These are phyloP conservation scores for Xylaria longipes DNA, from an alignment of 495 filamentous ascomycete genomes.

Conservation along the genomic window DNA sequence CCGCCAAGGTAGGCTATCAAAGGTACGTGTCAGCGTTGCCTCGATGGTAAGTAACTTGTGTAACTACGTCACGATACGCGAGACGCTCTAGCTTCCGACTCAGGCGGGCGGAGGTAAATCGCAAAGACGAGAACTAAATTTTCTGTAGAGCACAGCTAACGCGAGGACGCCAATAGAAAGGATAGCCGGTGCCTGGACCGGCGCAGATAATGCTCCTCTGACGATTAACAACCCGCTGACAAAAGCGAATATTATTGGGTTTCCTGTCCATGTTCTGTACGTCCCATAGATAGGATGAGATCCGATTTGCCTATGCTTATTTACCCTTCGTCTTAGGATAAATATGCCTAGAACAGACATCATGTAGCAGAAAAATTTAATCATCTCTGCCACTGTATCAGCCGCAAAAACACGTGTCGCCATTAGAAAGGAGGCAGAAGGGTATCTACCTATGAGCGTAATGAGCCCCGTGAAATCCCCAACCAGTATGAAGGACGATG, in stretches of 20 bases:
- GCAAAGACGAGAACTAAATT: conserved; percentile 30
- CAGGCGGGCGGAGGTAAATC: conserved; percentile 28
- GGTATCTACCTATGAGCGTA: conserved; percentile 33
- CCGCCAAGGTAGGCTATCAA: conserved; percentile 15
- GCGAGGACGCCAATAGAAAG: conserved; percentile 33
- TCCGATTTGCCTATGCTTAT: conserved; percentile 20
- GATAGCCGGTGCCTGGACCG: conserved; percentile 33
- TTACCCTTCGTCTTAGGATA: conserved; percentile 22
- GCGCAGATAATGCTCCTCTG: conserved; percentile 35
- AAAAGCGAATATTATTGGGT: conserved; percentile 30
- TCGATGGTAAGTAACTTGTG: conserved; percentile 23
- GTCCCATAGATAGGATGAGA: conserved; percentile 22
- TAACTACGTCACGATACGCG: conserved; percentile 8
- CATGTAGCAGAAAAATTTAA: conserved; percentile 29
- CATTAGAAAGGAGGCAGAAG: background rate
- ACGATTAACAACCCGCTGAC: conserved; percentile 31
- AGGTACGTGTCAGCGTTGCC: conserved; percentile 10
- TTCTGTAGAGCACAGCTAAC: conserved; percentile 37
- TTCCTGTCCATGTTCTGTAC: conserved; percentile 30
- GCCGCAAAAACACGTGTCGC: conserved; percentile 20
- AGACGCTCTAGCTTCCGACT: conserved; percentile 29
- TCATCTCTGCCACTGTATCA: conserved; percentile 30
- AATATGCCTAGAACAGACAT: conserved; percentile 31
- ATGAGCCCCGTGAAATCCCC: conserved; percentile 31
- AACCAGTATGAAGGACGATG: conserved; percentile 30